phyloP scores from a whole-genome alignment of 768 basidiomycete genomes.

The Macrolepiota fuliginosa region DNA sequence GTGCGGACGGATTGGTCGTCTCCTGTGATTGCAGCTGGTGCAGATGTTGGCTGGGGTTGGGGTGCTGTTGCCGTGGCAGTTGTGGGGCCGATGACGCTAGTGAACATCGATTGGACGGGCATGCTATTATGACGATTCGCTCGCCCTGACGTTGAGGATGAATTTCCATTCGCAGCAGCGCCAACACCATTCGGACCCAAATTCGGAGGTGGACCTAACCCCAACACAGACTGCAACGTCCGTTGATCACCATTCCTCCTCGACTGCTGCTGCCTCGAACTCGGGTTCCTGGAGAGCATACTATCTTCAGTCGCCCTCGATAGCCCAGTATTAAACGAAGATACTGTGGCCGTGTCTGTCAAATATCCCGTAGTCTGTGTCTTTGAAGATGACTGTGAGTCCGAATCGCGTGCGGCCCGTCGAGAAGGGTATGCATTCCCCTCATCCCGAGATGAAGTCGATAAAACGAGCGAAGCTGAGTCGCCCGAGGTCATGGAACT shows the following conservation, averaged over 20 bases:
- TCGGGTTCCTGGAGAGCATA: neutral
- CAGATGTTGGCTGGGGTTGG: neutral
- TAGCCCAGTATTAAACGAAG: neutral
- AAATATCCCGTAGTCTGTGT: constrained; percentile 2
- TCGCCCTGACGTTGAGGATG: neutral
- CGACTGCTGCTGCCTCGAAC: neutral
- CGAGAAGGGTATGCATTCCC: neutral
- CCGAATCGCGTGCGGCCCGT: neutral
- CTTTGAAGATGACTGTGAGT: neutral
- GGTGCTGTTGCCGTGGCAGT: neutral
- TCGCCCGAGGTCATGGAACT: neutral
- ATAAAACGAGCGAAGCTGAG: neutral
- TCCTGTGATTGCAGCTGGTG: neutral
- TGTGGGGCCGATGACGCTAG: neutral
- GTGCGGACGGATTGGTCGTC: neutral
- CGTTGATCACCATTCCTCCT: neutral
- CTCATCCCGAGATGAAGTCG: neutral
- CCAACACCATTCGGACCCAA: neutral
- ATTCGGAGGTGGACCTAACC: neutral
- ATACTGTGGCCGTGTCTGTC: constrained; percentile 1
- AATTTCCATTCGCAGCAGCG: neutral
- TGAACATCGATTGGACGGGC: neutral
- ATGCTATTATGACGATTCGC: neutral
- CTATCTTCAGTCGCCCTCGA: neutral
- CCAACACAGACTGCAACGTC: neutral